A percentile compares a stretch with the other conserved stretches of the same genome.
Conservation (phyloP, 2,329 filamentous ascomycete genomes). For the Aureobasidium pullulans region DNA sequence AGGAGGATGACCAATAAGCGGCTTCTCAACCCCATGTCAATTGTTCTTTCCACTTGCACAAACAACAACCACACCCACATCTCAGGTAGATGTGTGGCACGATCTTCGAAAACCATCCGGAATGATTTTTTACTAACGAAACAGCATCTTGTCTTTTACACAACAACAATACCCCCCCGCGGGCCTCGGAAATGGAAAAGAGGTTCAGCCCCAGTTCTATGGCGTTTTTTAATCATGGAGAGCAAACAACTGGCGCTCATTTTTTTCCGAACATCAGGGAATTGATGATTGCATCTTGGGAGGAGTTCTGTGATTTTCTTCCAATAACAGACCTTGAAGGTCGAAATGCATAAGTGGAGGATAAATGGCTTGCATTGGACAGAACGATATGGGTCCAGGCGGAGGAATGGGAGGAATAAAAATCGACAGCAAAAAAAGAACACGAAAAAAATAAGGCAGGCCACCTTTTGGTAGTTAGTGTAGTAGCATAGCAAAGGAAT, state of each 20-base stretch:
- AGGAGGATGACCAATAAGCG: background rate
- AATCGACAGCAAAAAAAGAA: background rate
- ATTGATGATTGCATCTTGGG: background rate
- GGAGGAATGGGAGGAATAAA: background rate
- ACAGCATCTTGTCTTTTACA: background rate
- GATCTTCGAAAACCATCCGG: background rate
- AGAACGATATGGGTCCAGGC: background rate
- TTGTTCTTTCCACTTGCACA: background rate
- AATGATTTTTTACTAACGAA: constrained; percentile 11
- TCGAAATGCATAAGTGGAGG: background rate
- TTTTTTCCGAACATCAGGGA: background rate
- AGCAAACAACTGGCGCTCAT: background rate
- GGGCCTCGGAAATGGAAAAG: background rate
- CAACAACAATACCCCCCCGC: constrained; percentile 4
- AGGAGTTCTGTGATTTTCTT: background rate
- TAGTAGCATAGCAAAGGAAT: constrained; percentile 7
- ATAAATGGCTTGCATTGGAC: background rate
- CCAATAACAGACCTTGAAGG: background rate
- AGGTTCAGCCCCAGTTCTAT: background rate
- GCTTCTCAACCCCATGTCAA: background rate
- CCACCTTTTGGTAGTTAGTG: constrained; percentile 2
- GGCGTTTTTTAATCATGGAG: background rate
- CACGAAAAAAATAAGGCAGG: background rate
- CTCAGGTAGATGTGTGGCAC: background rate
- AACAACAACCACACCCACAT: background rate